Evolutionary conservation across 352 stramenopile species (phyloP).

Genomic region (Phytophthora ramorum): DNA sequence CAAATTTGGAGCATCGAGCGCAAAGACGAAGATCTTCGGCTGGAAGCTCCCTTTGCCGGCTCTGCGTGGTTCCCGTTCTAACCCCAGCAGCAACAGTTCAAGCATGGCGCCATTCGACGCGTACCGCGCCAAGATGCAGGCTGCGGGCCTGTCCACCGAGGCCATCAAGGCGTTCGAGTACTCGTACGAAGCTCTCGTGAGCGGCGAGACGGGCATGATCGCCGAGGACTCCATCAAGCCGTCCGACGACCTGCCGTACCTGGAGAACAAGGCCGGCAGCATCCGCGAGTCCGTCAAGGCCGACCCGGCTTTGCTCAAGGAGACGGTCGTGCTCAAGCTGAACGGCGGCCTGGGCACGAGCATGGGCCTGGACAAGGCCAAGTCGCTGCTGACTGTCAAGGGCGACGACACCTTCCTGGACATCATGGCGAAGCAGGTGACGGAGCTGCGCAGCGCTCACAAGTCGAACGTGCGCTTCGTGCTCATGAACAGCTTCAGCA

Average conservation of each 20-base stretch:
- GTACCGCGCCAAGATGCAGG: slow-evolving; percentile 97
- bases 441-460: slow-evolving; percentile 94
- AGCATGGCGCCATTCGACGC: slow-evolving; percentile 72
- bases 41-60: slow-evolving; percentile 36
- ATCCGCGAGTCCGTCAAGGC: slow-evolving; percentile 82
- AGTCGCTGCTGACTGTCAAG: slow-evolving; percentile 95
- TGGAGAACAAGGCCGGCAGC: slow-evolving; percentile 77
- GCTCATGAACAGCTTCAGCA: slow-evolving; percentile 93
- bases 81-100: slow-evolving; percentile 31
- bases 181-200: slow-evolving; percentile 96
- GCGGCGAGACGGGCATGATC: slow-evolving; percentile 97
- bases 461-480: slow-evolving; percentile 93
- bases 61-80: slow-evolving; percentile 35
- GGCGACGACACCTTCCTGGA: slow-evolving; percentile 94
- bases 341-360: slow-evolving; percentile 88
- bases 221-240: slow-evolving; percentile 94
- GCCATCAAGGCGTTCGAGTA: slow-evolving; percentile 98
- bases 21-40: slow-evolving; percentile 55
- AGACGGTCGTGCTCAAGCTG: slow-evolving; percentile 90
- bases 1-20: slow-evolving; percentile 39
- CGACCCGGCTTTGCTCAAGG: slow-evolving; percentile 76
- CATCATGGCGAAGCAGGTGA: slow-evolving; percentile 92
- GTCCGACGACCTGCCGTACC: slow-evolving; percentile 78
- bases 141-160: slow-evolving; percentile 93
- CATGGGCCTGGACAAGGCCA: slow-evolving; percentile 96